Conservation (phyloP, 2,329 filamentous ascomycete genomes). For the Amesomyces nigricolor region DNA sequence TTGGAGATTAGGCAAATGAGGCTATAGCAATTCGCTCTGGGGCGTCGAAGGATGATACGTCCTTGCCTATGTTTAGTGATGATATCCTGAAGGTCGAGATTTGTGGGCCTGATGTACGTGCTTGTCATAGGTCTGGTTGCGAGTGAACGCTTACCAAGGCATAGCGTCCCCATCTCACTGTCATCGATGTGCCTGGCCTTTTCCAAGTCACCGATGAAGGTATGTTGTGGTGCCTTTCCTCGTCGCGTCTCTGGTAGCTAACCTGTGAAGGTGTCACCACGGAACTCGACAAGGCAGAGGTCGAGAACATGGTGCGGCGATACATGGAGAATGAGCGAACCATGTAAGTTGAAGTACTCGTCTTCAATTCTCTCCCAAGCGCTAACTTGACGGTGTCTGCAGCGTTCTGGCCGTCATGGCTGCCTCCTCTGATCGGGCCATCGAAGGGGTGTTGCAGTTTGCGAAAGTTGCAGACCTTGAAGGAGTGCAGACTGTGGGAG, state of each 20-base stretch:
- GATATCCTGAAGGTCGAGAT: constrained; percentile 43
- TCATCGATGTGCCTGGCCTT: constrained; percentile 52
- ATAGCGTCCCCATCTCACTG: constrained; percentile 40
- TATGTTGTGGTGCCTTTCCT: neutral
- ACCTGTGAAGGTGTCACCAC: constrained; percentile 32
- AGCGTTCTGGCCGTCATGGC: constrained; percentile 42
- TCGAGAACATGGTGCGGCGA: constrained; percentile 41
- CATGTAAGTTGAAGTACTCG: constrained; percentile 32
- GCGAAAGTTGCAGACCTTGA: constrained; percentile 36
- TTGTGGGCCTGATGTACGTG: constrained; percentile 37
- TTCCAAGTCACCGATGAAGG: constrained; percentile 38
- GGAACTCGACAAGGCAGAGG: constrained; percentile 39
- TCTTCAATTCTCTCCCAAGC: neutral
- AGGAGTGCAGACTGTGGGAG: constrained; percentile 40
- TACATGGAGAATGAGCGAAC: constrained; percentile 44
- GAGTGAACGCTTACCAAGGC: too few relatives aligned
- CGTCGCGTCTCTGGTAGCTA: neutral
- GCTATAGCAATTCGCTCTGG: constrained; percentile 40
- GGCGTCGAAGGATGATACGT: neutral
- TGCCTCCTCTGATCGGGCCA: constrained; percentile 36
- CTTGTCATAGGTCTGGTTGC: too few relatives aligned
- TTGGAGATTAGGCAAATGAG: constrained; percentile 33
- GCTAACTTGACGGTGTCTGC: neutral
- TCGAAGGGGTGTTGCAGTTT: constrained; percentile 36
- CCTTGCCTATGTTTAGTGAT: constrained; percentile 38